Percentiles rank a stretch among this genome's conserved stretches.
phyloP scores from a whole-genome alignment of 1,284 basidiomycete genomes.

The Austroboletus sp. region DNA sequence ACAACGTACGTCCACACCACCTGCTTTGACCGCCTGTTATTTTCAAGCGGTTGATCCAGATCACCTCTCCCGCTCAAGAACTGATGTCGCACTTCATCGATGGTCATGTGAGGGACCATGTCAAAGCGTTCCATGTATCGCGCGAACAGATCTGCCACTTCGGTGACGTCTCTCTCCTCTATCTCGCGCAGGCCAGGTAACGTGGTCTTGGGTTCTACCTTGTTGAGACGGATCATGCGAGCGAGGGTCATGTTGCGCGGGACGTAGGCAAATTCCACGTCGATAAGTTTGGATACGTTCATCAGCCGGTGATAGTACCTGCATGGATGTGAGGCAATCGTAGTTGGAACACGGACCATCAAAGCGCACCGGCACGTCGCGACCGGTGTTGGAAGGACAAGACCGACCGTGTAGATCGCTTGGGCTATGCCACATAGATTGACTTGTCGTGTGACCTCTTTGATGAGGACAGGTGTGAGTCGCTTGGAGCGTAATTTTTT shows the following conservation, averaged over 20 bases:
- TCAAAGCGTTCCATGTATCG: conserved; percentile 84
- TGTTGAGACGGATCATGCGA: conserved; percentile 72
- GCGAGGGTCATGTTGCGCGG: conserved; percentile 81
- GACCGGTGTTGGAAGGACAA: conserved; percentile 85
- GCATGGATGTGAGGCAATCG: conserved; percentile 5
- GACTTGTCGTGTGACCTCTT: conserved; percentile 93
- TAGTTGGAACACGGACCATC: neutral
- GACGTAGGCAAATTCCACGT: conserved; percentile 85
- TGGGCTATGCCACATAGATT: conserved; percentile 90
- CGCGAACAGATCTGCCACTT: conserved; percentile 69
- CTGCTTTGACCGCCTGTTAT: conserved; percentile 62
- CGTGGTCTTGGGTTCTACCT: conserved; percentile 52
- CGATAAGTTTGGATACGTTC: conserved; percentile 88
- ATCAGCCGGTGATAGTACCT: conserved; percentile 92
- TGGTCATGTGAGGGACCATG: conserved; percentile 70
- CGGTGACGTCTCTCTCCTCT: conserved; percentile 68
- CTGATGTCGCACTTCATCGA: conserved; percentile 83
- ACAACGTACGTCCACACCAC: conserved; percentile 97
- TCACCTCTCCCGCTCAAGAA: conserved; percentile 80
- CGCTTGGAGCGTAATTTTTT: conserved; percentile 96
- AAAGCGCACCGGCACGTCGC: conserved; percentile 66
- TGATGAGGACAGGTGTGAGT: conserved; percentile 93
- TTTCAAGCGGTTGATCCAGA: conserved; percentile 46
- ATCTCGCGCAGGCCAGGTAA: conserved; percentile 79
- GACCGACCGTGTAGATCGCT: conserved; percentile 93